These are phyloP conservation scores for Penstemon davidsonii DNA, from an alignment of 257 asterid genomes.

Conservation along the genomic window DNA sequence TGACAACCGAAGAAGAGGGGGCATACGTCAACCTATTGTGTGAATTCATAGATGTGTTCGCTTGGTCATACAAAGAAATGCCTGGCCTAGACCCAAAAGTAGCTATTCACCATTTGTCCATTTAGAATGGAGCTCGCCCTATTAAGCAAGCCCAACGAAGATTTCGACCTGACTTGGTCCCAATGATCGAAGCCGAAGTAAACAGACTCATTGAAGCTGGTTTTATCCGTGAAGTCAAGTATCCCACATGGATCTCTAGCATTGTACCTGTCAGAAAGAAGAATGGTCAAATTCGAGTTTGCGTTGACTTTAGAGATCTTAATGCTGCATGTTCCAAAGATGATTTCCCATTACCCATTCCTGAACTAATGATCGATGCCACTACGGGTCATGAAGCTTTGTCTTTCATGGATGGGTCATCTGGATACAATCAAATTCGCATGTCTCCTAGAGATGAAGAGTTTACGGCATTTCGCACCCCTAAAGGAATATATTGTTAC, in stretches of 20 bases:
- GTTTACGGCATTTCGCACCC: too few species aligned
- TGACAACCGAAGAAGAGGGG: too few species aligned
- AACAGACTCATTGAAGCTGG: neutral
- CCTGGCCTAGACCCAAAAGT: too few species aligned
- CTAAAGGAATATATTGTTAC: too few species aligned
- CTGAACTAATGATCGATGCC: slow-evolving; percentile 8
- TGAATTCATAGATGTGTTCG: neutral
- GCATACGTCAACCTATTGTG: too few species aligned
- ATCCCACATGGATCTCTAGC: neutral
- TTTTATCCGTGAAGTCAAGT: neutral
- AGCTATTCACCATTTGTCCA: too few species aligned
- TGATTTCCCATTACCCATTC: neutral
- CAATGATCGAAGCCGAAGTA: neutral
- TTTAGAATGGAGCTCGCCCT: too few species aligned
- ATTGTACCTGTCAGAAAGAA: neutral
- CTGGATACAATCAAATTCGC: too few species aligned
- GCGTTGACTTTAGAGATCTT: neutral
- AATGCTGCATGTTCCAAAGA: neutral
- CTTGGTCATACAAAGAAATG: neutral
- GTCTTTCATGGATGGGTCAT: too few species aligned
- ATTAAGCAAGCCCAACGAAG: too few species aligned
- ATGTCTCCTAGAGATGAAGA: too few species aligned
- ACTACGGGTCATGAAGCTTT: neutral
- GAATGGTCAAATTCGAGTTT: slow-evolving; percentile 6
- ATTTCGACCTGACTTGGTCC: neutral